phyloP scores from a whole-genome alignment of 2,329 filamentous ascomycete genomes.

The Xylariaceae sp. region DNA sequence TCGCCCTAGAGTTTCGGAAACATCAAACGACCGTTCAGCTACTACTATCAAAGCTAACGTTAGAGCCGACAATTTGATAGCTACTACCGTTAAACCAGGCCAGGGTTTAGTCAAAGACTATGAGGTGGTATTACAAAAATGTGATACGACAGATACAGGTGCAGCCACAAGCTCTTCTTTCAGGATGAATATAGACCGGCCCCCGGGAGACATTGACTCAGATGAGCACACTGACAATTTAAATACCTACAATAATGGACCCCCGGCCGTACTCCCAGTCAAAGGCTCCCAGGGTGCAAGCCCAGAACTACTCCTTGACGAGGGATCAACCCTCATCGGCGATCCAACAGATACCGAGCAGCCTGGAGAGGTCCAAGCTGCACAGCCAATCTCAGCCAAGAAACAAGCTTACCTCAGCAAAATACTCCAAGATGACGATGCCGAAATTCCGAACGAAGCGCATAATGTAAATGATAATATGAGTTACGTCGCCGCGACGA shows the following conservation, averaged over 20 bases:
- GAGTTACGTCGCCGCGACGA: neutral
- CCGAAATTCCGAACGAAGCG: neutral
- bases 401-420: slow-evolving; percentile 2
- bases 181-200: neutral
- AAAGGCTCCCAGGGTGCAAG: neutral
- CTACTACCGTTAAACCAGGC: neutral
- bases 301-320: slow-evolving; percentile 16
- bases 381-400: slow-evolving; percentile 4
- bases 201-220: slow-evolving; percentile 6
- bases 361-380: neutral
- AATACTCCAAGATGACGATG: neutral
- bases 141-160: neutral
- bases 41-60: neutral
- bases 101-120: neutral
- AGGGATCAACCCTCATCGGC: slow-evolving; percentile 25
- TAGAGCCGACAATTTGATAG: neutral
- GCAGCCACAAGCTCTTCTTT: neutral
- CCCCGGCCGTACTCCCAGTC: slow-evolving; percentile 10
- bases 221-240: neutral
- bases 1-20: neutral
- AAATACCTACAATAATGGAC: neutral
- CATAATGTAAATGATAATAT: neutral
- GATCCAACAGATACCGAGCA: slow-evolving; percentile 22
- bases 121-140: neutral
- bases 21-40: neutral